Conservation (phyloP, 2,329 filamentous ascomycete species). For the Penicillium sp. region DNA sequence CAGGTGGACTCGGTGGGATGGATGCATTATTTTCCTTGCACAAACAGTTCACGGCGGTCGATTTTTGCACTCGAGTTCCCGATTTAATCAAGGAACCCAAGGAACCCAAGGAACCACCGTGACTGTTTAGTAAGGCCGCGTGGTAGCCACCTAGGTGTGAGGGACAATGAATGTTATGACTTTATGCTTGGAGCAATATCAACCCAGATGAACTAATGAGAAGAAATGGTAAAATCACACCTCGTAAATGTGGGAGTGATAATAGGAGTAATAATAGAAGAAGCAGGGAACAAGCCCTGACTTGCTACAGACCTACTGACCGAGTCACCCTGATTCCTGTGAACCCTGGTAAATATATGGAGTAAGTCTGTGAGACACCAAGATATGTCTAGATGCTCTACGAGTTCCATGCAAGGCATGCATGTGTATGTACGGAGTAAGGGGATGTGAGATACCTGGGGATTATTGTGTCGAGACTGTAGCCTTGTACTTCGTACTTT, state of each 20-base stretch:
- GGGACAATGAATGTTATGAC: neutral
- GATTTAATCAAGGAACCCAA: neutral
- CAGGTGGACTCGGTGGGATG: neutral
- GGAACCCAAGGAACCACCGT: too few relatives aligned
- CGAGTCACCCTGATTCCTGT: neutral
- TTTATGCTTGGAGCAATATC: neutral
- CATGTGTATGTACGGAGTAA: slow-evolving; percentile 1
- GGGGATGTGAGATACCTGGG: neutral
- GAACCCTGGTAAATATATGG: neutral
- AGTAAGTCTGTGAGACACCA: neutral
- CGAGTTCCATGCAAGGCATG: neutral
- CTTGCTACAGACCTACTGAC: neutral
- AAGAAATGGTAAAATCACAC: neutral
- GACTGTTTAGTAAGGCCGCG: neutral
- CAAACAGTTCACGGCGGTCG: neutral
- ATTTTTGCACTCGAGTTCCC: neutral
- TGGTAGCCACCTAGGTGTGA: neutral
- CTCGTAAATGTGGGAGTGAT: neutral
- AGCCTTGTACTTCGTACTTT: neutral
- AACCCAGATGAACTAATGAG: neutral
- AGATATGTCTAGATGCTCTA: slow-evolving; percentile 1
- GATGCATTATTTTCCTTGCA: neutral
- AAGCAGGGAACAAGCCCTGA: neutral
- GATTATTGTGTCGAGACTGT: neutral
- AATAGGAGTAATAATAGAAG: neutral